Conservation (phyloP, 306 rosid genomes). For the Hylodesmum podocarpum region DNA sequence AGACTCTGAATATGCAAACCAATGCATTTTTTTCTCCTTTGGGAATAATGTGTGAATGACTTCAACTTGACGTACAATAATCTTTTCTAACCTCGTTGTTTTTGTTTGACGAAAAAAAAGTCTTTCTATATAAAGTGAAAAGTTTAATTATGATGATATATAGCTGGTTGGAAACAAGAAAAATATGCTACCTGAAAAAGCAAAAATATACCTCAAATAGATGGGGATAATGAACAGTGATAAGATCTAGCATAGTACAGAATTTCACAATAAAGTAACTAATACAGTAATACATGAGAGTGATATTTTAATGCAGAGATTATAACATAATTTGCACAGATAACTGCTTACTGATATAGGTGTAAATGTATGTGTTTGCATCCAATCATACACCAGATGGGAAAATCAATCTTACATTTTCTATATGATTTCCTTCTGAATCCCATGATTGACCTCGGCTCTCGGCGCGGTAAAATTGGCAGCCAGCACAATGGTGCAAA, state of each 20-base stretch:
- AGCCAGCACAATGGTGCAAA: constrained; percentile 86
- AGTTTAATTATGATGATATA: background rate
- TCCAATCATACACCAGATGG: constrained; percentile 11
- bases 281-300: background rate
- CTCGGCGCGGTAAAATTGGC: constrained; percentile 92
- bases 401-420: constrained; percentile 55
- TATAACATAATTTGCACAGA: constrained; percentile 18
- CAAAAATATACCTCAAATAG: background rate
- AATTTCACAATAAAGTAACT: background rate
- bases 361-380: background rate
- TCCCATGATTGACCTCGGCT: constrained; percentile 81
- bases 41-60: background rate
- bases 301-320: constrained; percentile 5
- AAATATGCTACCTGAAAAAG: constrained; percentile 3
- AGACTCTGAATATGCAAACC: background rate
- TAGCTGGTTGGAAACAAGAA: background rate
- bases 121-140: background rate
- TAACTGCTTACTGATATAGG: constrained; percentile 3
- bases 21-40: background rate
- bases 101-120: background rate
- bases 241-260: background rate
- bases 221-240: background rate
- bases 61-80: background rate
- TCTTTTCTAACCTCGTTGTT: background rate
- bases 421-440: constrained; percentile 78